These are phyloP conservation scores for Glomus cerebriforme DNA, from an alignment of 192 early-diverging fungal species.

Conservation along the genomic window DNA sequence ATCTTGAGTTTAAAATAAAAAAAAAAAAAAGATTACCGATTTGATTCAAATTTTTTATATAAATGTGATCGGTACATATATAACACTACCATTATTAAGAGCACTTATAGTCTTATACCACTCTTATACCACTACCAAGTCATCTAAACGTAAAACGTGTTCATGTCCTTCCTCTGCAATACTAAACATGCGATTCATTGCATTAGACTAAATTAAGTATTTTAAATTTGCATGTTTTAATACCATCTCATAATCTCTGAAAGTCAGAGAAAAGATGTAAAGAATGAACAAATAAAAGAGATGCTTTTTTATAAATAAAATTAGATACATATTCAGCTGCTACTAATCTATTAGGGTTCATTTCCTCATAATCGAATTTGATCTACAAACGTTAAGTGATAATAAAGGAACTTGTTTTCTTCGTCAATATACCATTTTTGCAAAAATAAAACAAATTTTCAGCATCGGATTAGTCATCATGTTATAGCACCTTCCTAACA, in stretches of 20 bases:
- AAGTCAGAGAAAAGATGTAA: conserved; percentile 3
- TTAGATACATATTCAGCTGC: conserved; percentile 43
- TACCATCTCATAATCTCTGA: conserved; percentile 71
- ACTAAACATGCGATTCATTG: conserved; percentile 67
- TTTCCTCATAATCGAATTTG: conserved; percentile 97
- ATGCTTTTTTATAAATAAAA: neutral
- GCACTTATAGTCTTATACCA: no score
- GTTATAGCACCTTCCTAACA: conserved; percentile 75
- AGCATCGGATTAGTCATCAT: conserved; percentile 88
- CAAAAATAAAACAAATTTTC: neutral
- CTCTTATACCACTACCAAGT: no score
- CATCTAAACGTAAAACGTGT: no score
- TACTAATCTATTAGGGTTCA: conserved; percentile 82
- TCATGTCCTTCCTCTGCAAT: conserved; percentile 76
- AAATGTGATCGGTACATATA: no score
- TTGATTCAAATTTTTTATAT: no score
- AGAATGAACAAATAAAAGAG: neutral
- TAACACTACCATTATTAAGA: no score
- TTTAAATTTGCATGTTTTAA: conserved; percentile 78
- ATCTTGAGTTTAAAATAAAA: no score
- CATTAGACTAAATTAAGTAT: conserved; percentile 77
- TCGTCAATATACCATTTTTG: conserved; percentile 19
- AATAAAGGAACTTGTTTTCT: conserved; percentile 76
- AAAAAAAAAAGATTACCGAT: no score
- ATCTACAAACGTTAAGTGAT: conserved; percentile 89